phyloP scores from a whole-genome alignment of 2,329 filamentous ascomycete genomes.

The Cytospora piceicola region DNA sequence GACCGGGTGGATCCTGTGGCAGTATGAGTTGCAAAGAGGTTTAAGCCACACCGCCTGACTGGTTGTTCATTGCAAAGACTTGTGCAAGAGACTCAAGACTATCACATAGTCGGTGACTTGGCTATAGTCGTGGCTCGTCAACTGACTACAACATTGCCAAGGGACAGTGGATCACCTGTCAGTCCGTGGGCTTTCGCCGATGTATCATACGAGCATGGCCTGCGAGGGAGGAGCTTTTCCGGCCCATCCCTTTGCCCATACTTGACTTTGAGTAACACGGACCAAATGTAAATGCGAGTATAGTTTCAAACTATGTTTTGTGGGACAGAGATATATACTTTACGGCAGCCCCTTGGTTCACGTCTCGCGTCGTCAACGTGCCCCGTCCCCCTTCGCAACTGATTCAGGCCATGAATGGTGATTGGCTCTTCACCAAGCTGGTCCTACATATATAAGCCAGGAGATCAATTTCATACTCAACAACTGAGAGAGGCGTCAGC shows the following conservation, averaged over 20 bases:
- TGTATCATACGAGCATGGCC: background rate
- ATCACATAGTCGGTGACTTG: background rate
- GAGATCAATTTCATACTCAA: background rate
- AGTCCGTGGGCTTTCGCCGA: background rate
- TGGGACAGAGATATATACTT: conserved; percentile 10
- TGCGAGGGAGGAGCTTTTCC: conserved; percentile 3
- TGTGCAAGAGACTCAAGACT: conserved; percentile 3
- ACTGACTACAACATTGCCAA: background rate
- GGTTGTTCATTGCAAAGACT: conserved; percentile 14
- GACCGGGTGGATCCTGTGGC: conserved; percentile 19
- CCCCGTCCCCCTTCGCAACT: background rate
- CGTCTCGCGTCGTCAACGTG: background rate
- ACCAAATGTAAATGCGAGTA: background rate
- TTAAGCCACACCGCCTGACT: conserved; percentile 16
- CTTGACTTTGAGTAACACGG: background rate
- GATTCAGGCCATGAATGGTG: background rate
- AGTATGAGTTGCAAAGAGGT: conserved; percentile 20
- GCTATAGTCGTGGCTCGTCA: background rate
- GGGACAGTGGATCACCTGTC: too few species aligned
- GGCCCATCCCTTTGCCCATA: background rate
- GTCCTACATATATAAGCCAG: too few species aligned
- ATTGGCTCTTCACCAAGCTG: background rate
- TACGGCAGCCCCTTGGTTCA: background rate
- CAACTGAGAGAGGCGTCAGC: background rate
- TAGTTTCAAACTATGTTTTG: conserved; percentile 18